These are phyloP conservation scores for Ascochyta lentis DNA, from an alignment of 2,329 filamentous ascomycete genomes.

Conservation along the genomic window DNA sequence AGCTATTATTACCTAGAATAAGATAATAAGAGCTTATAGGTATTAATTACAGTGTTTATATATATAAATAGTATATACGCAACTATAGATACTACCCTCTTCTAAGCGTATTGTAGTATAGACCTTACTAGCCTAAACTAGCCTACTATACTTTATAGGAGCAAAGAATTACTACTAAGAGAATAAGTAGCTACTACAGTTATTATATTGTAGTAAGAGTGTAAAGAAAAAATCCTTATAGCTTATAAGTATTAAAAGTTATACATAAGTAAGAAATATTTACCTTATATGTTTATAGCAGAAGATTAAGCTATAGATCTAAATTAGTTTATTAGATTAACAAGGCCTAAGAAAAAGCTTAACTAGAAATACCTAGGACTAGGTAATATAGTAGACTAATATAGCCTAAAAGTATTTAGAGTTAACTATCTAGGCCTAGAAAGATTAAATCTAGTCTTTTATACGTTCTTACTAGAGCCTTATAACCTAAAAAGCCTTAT, in stretches of 20 bases:
- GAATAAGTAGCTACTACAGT: too few relatives aligned
- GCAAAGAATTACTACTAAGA: too few relatives aligned
- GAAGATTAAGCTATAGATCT: too few relatives aligned
- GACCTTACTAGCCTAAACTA: neutral
- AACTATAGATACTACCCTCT: neutral
- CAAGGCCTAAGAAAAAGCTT: too few relatives aligned
- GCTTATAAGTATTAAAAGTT: too few relatives aligned
- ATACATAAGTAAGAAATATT: too few relatives aligned
- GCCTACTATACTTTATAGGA: too few relatives aligned
- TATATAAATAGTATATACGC: neutral
- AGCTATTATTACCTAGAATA: neutral
- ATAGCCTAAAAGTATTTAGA: neutral
- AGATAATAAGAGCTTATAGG: neutral
- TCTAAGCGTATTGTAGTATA: neutral
- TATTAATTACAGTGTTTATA: neutral
- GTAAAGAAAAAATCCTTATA: too few relatives aligned
- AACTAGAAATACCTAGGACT: neutral
- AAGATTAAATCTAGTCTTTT: neutral
- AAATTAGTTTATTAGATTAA: too few relatives aligned
- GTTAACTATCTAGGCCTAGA: neutral
- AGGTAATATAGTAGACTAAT: neutral
- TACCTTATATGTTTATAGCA: too few relatives aligned
- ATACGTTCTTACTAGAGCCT: neutral
- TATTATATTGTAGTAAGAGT: too few relatives aligned
- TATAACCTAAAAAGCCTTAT: neutral